Conservation (phyloP, 2,329 filamentous ascomycete genomes). For the Zopfia rhizophila region DNA sequence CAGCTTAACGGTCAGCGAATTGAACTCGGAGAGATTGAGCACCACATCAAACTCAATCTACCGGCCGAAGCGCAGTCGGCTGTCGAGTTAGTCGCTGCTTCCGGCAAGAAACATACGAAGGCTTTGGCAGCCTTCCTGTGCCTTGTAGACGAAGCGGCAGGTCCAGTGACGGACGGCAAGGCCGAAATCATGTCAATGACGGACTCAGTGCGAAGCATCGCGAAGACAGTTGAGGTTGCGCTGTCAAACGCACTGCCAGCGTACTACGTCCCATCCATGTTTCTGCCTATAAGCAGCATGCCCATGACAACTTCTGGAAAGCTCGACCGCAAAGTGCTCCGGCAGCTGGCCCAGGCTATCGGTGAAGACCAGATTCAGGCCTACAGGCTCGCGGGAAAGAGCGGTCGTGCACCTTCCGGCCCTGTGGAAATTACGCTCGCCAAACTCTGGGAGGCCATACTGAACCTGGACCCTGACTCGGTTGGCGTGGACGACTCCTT, state of each 20-base stretch:
- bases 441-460: slow-evolving; percentile 51
- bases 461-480: slow-evolving; percentile 50
- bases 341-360: slow-evolving; percentile 47
- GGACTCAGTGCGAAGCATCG: slow-evolving; percentile 26
- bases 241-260: slow-evolving; percentile 47
- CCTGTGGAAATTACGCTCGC: slow-evolving; percentile 34
- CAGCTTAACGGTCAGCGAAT: slow-evolving; percentile 58
- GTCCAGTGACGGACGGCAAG: slow-evolving; percentile 35
- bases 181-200: slow-evolving; percentile 34
- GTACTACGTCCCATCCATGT: slow-evolving; percentile 58
- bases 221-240: slow-evolving; percentile 37
- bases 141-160: slow-evolving; percentile 20
- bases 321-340: slow-evolving; percentile 53
- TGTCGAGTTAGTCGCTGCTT: slow-evolving; percentile 53
- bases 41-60: slow-evolving; percentile 52
- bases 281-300: slow-evolving; percentile 54
- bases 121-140: slow-evolving; percentile 44
- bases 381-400: slow-evolving; percentile 43
- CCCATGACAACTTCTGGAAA: slow-evolving; percentile 57
- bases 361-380: slow-evolving; percentile 35
- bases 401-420: slow-evolving; percentile 38
- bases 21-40: slow-evolving; percentile 59
- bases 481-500: slow-evolving; percentile 59
- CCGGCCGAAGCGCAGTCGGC: slow-evolving; percentile 52
- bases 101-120: slow-evolving; percentile 35